A percentile compares a stretch with the other conserved stretches of the same genome.
Conservation (phyloP, 106 monocot species). For the Gastrodia elata region DNA sequence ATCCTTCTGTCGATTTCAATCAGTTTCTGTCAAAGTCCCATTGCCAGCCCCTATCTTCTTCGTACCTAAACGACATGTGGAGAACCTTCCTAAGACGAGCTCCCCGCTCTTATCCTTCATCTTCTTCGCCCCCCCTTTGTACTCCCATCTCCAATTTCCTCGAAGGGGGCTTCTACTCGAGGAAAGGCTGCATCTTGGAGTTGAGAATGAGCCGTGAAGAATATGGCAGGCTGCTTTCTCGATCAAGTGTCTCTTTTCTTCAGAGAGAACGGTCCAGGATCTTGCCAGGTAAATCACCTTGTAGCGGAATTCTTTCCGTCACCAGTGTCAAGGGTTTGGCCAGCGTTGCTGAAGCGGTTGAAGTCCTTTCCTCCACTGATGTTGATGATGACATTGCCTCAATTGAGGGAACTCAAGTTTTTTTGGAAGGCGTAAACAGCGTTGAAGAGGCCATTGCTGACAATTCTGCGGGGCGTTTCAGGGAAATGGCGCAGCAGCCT, state of each 20-base stretch:
- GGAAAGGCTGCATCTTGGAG: background rate
- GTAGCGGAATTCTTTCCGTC: too few relatives aligned
- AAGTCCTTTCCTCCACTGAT: conserved; percentile 7
- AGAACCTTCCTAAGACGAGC: background rate
- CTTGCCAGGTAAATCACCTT: background rate
- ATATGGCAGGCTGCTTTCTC: background rate
- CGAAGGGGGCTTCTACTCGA: background rate
- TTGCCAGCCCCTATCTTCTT: background rate
- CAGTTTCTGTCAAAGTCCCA: background rate
- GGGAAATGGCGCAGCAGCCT: background rate
- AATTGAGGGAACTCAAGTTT: background rate
- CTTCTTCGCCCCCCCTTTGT: background rate
- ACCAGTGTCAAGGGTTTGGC: conserved; percentile 5
- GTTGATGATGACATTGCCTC: background rate
- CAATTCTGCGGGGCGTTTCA: background rate
- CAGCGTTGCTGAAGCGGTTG: conserved; percentile 9
- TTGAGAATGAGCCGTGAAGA: background rate
- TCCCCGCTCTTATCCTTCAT: background rate
- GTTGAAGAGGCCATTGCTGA: background rate
- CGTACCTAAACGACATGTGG: background rate
- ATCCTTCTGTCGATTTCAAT: background rate
- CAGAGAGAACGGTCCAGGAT: background rate
- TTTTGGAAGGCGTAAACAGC: background rate
- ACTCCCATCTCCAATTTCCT: background rate
- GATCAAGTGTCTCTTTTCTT: background rate